Conservation (phyloP, 441 rosid species). For the California macrophylla region DNA sequence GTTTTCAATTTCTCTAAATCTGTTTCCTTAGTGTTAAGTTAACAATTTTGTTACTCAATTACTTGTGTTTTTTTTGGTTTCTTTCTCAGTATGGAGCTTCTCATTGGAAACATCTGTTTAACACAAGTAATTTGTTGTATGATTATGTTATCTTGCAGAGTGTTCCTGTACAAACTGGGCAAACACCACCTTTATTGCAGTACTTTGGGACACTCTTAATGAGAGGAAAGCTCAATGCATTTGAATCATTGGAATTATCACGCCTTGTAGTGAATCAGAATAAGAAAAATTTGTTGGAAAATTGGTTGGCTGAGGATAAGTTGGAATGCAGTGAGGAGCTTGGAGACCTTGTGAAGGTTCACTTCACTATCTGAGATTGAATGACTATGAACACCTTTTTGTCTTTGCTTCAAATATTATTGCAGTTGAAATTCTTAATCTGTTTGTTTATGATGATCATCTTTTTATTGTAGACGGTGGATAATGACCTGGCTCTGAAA, state of each 20-base stretch:
- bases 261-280: conserved; percentile 98
- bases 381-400: not conserved
- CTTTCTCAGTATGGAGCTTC: not conserved
- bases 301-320: conserved; percentile 99
- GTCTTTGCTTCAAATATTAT: not conserved
- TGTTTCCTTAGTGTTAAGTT: not conserved
- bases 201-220: conserved; percentile 98
- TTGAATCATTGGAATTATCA: conserved; percentile 92
- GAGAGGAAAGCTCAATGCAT: conserved; percentile 89
- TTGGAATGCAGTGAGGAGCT: conserved; percentile 98
- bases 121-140: not conserved
- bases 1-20: conserved; percentile 30
- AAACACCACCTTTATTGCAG: conserved; percentile 93
- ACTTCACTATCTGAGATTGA: conserved; percentile 16
- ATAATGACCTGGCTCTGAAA: conserved; percentile 95
- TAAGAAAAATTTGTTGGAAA: conserved; percentile 93
- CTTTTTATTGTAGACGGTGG: conserved; percentile 70
- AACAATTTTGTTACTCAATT: not conserved
- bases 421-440: not conserved
- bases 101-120: too few species aligned
- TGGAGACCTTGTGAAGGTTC: conserved; percentile 98
- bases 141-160: conserved; percentile 44
- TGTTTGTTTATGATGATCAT: conserved; percentile 2
- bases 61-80: not conserved
- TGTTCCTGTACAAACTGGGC: conserved; percentile 98